phyloP scores from a whole-genome alignment of 495 filamentous ascomycete genomes.

The Clavariopsis aquatica region DNA sequence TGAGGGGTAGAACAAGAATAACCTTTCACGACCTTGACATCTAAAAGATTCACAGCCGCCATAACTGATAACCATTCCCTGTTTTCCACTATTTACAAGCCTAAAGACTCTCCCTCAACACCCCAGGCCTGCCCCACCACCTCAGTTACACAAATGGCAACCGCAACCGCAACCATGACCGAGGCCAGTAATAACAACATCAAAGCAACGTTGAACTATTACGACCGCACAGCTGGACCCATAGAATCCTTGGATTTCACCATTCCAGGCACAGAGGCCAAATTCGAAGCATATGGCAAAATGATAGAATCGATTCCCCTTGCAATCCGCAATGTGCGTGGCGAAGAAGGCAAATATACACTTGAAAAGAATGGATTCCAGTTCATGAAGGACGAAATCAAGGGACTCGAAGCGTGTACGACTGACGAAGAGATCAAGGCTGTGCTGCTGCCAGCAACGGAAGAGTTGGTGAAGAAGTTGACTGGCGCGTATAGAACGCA shows the following conservation, averaged over 20 bases:
- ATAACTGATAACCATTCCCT: too few relatives aligned
- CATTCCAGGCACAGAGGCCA: neutral
- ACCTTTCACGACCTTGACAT: too few relatives aligned
- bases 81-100: too few relatives aligned
- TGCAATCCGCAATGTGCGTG: conserved; percentile 2
- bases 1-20: too few relatives aligned
- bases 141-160: neutral
- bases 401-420: neutral
- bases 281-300: neutral
- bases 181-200: neutral
- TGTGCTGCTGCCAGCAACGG: neutral
- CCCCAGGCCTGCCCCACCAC: neutral
- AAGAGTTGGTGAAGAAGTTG: conserved; percentile 9
- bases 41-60: too few relatives aligned
- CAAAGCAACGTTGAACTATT: neutral
- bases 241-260: conserved; percentile 4
- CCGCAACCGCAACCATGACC: neutral
- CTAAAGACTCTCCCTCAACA: neutral
- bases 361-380: conserved; percentile 9
- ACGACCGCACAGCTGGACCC: neutral
- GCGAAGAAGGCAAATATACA: neutral
- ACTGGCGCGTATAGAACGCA: conserved; percentile 1
- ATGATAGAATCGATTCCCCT: neutral
- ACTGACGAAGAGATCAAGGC: conserved; percentile 8
- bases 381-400: conserved; percentile 1